Percentiles rank a stretch among this genome's conserved stretches.
phyloP scores from a whole-genome alignment of 768 basidiomycete species.

The Russula sp. region DNA sequence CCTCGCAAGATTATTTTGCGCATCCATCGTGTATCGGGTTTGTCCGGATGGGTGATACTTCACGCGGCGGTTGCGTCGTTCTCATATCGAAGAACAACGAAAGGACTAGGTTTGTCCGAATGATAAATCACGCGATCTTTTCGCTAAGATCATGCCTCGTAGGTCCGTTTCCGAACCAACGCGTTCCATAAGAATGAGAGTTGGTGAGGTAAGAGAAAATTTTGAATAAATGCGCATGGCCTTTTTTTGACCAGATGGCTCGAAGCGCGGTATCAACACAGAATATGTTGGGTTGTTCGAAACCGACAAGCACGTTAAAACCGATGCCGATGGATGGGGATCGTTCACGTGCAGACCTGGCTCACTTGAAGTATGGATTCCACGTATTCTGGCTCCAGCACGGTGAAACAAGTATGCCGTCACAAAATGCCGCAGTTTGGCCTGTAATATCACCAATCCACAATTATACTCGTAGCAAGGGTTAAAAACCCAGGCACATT shows the following conservation, averaged over 20 bases:
- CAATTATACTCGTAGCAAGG: background rate
- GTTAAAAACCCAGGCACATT: background rate
- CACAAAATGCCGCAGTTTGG: background rate
- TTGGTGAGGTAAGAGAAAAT: conserved; percentile 47
- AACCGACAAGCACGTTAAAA: conserved; percentile 36
- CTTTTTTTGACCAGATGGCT: conserved; percentile 7
- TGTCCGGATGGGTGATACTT: conserved; percentile 53
- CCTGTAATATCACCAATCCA: background rate
- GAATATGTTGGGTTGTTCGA: conserved; percentile 46
- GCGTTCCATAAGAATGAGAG: conserved; percentile 56
- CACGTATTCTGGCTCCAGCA: background rate
- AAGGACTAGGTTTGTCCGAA: conserved; percentile 15
- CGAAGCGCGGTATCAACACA: conserved; percentile 29
- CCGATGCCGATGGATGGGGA: conserved; percentile 56
- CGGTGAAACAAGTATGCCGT: background rate
- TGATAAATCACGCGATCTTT: background rate
- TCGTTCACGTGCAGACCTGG: conserved; percentile 51
- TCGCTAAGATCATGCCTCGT: background rate
- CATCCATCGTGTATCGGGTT: conserved; percentile 67
- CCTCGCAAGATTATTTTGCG: conserved; percentile 50
- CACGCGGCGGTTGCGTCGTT: conserved; percentile 58
- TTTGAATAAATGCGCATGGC: conserved; percentile 31
- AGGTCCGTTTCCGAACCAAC: conserved; percentile 16
- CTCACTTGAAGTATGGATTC: conserved; percentile 55
- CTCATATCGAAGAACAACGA: conserved; percentile 50